Evolutionary conservation across 2,329 filamentous ascomycete species (phyloP).

Genomic region (Fusarium cyanostomum): DNA sequence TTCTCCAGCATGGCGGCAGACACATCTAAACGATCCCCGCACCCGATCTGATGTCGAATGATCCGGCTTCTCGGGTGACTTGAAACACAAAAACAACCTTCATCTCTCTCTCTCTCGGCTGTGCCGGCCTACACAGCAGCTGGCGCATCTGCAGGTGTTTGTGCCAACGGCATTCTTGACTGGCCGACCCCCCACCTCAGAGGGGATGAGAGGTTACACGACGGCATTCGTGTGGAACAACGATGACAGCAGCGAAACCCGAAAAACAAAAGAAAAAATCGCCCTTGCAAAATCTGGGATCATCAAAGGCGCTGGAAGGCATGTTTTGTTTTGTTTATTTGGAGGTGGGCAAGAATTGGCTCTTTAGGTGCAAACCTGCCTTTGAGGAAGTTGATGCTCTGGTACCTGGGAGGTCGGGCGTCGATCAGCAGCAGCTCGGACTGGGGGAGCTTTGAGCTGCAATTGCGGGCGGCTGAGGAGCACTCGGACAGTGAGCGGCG

Average conservation of each 20-base stretch:
- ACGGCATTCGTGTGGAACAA: slow-evolving; percentile 25
- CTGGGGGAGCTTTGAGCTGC: slow-evolving; percentile 7
- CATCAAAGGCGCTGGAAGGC: slow-evolving; percentile 30
- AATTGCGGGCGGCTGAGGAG: slow-evolving; percentile 12
- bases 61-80: slow-evolving; percentile 23
- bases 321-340: slow-evolving; percentile 13
- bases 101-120: slow-evolving; percentile 14
- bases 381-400: slow-evolving; percentile 19
- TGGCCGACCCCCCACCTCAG: slow-evolving; percentile 31
- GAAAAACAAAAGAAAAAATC: slow-evolving; percentile 26
- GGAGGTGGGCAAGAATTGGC: slow-evolving; percentile 37
- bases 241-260: slow-evolving; percentile 27
- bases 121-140: slow-evolving; percentile 9
- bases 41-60: slow-evolving; percentile 19
- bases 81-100: slow-evolving; percentile 13
- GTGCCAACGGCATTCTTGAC: slow-evolving; percentile 16
- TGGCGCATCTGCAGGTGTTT: slow-evolving; percentile 14
- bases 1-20: slow-evolving; percentile 21
- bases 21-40: slow-evolving; percentile 4
- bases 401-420: neutral
- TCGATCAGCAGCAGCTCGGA: slow-evolving; percentile 7
- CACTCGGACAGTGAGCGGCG: slow-evolving; percentile 9
- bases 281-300: slow-evolving; percentile 24
- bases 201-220: slow-evolving; percentile 17
- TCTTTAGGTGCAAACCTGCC: slow-evolving; percentile 42